Evolutionary conservation across 768 basidiomycete species (phyloP).

Genomic region (Suillus hirtellus): DNA sequence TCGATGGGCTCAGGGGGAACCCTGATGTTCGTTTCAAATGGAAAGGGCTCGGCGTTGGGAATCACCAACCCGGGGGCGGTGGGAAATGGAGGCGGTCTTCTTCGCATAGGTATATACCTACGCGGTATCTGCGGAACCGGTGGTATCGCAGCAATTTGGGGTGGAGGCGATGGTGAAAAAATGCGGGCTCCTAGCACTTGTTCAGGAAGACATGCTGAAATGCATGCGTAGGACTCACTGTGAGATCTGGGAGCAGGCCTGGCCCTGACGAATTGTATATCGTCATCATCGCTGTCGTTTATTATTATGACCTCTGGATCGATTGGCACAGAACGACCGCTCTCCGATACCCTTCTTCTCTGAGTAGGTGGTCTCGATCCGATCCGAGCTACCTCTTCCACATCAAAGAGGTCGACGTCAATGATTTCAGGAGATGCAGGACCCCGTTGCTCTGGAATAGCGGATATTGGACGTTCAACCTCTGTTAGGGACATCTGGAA

Average conservation of each 20-base stretch:
- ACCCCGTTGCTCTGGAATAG: conserved; percentile 16
- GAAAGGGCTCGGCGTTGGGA: conserved; percentile 51
- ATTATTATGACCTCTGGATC: conserved; percentile 34
- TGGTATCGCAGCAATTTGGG: conserved; percentile 41
- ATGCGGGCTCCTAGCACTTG: conserved; percentile 28
- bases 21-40: conserved; percentile 44
- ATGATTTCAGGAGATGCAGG: conserved; percentile 37
- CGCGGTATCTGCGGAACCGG: conserved; percentile 55
- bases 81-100: conserved; percentile 32
- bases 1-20: conserved; percentile 22
- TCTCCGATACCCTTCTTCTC: conserved; percentile 28
- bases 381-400: conserved; percentile 32
- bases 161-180: conserved; percentile 52
- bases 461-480: conserved; percentile 9
- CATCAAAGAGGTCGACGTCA: conserved; percentile 45
- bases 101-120: conserved; percentile 41
- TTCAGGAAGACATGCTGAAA: conserved; percentile 3
- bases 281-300: conserved; percentile 44
- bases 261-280: conserved; percentile 29
- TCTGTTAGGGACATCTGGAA: conserved; percentile 24
- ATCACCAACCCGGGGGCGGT: conserved; percentile 46
- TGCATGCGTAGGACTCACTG: conserved; percentile 17
- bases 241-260: conserved; percentile 20
- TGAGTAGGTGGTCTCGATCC: conserved; percentile 25
- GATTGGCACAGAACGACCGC: conserved; percentile 21